phyloP scores from a whole-genome alignment of 192 early-diverging fungal genomes.

The Backusella circina region DNA sequence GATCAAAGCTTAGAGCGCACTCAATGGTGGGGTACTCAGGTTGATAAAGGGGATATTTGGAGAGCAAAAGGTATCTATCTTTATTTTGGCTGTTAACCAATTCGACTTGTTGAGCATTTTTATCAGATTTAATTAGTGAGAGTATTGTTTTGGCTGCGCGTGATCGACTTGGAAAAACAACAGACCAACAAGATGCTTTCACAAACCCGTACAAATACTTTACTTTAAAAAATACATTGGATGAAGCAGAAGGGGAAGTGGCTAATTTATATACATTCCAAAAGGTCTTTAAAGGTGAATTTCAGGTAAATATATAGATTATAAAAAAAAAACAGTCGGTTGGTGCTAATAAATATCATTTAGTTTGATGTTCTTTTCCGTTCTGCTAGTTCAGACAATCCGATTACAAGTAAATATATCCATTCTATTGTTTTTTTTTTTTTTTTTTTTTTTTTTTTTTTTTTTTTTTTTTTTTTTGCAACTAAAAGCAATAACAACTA shows the following conservation, averaged over 20 bases:
- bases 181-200: slow-evolving; percentile 16
- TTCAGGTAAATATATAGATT: slow-evolving; percentile 47
- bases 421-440: neutral
- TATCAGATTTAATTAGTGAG: slow-evolving; percentile 32
- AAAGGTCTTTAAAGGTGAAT: slow-evolving; percentile 55
- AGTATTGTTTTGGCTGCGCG: slow-evolving; percentile 27
- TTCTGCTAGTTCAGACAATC: slow-evolving; percentile 34
- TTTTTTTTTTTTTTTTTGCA: neutral
- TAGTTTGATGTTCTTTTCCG: slow-evolving; percentile 56
- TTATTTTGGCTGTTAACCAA: neutral
- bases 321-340: neutral
- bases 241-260: slow-evolving; percentile 18
- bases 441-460: neutral
- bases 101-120: neutral
- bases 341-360: neutral
- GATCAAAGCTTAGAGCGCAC: slow-evolving; percentile 28
- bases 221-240: slow-evolving; percentile 33
- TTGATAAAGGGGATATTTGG: slow-evolving; percentile 51
- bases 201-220: slow-evolving; percentile 16
- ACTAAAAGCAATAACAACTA: neutral
- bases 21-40: slow-evolving; percentile 32
- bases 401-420: slow-evolving; percentile 5
- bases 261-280: slow-evolving; percentile 62
- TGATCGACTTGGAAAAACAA: neutral
- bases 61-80: slow-evolving; percentile 34